Conservation (phyloP, 2,329 filamentous ascomycete genomes). For the Pleurostoma richardsiae region DNA sequence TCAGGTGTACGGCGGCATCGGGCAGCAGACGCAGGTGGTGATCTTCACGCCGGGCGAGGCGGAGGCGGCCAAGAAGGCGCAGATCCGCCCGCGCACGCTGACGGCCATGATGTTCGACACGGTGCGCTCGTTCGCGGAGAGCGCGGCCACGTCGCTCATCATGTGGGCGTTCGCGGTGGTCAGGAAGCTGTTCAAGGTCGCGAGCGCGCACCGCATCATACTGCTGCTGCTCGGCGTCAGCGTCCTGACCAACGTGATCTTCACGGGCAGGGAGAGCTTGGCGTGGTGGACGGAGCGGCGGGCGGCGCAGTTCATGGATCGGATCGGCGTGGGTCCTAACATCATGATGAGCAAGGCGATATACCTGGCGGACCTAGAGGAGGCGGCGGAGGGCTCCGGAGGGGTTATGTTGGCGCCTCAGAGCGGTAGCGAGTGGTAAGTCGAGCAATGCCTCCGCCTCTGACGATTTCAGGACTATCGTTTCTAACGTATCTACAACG, state of each 20-base stretch:
- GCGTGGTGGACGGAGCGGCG: slow-evolving; percentile 83
- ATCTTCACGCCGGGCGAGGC: slow-evolving; percentile 47
- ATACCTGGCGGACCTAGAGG: slow-evolving; percentile 75
- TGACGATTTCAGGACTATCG: too few species aligned
- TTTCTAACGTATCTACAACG: too few species aligned
- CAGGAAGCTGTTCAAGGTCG: slow-evolving; percentile 60
- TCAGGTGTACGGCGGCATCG: slow-evolving; percentile 73
- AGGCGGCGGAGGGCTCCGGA: slow-evolving; percentile 40
- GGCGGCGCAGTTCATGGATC: slow-evolving; percentile 74
- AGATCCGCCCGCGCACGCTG: slow-evolving; percentile 57
- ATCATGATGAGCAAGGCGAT: slow-evolving; percentile 78
- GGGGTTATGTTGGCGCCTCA: slow-evolving; percentile 21
- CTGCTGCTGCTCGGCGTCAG: slow-evolving; percentile 65
- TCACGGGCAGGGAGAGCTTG: slow-evolving; percentile 67
- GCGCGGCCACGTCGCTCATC: slow-evolving; percentile 68
- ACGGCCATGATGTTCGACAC: slow-evolving; percentile 69
- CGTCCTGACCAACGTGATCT: slow-evolving; percentile 65
- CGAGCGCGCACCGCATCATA: slow-evolving; percentile 70
- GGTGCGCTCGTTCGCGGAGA: slow-evolving; percentile 67
- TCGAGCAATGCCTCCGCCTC: not conserved
- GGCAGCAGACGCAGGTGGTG: slow-evolving; percentile 60
- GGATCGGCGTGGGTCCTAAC: slow-evolving; percentile 75
- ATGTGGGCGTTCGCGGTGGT: slow-evolving; percentile 68
- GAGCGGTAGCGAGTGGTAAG: slow-evolving; percentile 45
- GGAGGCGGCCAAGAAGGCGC: slow-evolving; percentile 43